Evolutionary conservation across 2,329 filamentous ascomycete genomes (phyloP).

Genomic region (Graphilbum fragrans): DNA sequence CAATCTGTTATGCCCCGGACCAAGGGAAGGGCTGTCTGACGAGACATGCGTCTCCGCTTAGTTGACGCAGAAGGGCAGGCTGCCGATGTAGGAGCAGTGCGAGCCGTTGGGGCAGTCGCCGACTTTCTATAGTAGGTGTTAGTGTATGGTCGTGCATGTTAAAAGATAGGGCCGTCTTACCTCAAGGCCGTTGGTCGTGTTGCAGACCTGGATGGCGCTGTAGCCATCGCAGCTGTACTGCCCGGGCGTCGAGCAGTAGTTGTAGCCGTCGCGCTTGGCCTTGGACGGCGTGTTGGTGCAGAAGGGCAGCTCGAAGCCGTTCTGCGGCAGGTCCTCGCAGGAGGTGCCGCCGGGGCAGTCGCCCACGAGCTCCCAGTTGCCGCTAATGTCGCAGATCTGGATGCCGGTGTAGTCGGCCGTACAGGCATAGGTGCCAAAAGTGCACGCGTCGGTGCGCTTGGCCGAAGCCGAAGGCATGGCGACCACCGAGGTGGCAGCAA

Average conservation of each 20-base stretch:
- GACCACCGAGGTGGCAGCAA: too few species aligned
- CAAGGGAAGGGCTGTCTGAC: too few species aligned
- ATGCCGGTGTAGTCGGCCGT: constrained; percentile 12
- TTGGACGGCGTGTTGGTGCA: constrained; percentile 11
- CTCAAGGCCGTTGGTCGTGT: constrained; percentile 9
- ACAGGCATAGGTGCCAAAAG: constrained; percentile 16
- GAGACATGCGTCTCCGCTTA: too few species aligned
- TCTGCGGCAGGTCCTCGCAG: constrained; percentile 14
- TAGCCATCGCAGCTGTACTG: constrained; percentile 13
- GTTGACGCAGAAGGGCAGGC: too few species aligned
- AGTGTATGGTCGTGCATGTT: too few species aligned
- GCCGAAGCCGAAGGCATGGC: constrained; percentile 2
- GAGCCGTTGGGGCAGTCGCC: too few species aligned
- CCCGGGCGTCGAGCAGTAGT: constrained; percentile 12
- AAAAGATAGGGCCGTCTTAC: too few species aligned
- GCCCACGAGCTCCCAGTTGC: constrained; percentile 14
- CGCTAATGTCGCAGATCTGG: constrained; percentile 14
- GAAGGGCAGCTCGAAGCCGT: constrained; percentile 14
- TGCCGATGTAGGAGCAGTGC: too few species aligned
- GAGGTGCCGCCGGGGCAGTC: constrained; percentile 13
- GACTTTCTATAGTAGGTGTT: too few species aligned
- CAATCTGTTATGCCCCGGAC: too few species aligned
- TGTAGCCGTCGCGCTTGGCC: constrained; percentile 10
- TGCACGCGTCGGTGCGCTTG: constrained; percentile 9
- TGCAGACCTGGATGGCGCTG: constrained; percentile 16